phyloP scores from a whole-genome alignment of 345 rosid genomes.

The Gossypium arboreum region DNA sequence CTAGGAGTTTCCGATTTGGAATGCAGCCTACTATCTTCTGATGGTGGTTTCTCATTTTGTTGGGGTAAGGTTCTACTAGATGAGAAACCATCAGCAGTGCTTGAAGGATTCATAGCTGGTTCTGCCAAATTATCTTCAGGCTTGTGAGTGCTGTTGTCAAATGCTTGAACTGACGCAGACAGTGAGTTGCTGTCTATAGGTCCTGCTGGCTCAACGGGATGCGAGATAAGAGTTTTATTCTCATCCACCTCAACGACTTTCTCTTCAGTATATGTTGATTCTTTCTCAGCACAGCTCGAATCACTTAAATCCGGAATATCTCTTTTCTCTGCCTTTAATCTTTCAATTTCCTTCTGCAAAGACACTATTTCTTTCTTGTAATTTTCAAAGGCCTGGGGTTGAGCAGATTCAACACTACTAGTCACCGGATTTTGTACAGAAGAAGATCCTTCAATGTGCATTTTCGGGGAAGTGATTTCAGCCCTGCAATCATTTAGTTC shows the following conservation, averaged over 20 bases:
- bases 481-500: constrained; percentile 86
- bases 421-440: constrained; percentile 41
- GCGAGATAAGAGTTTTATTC: constrained; percentile 43
- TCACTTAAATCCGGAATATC: constrained; percentile 30
- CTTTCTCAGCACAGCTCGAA: constrained; percentile 37
- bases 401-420: constrained; percentile 45
- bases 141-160: constrained; percentile 20
- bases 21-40: constrained; percentile 34
- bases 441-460: constrained; percentile 82
- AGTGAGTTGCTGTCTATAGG: constrained; percentile 25
- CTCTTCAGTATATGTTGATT: constrained; percentile 43
- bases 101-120: constrained; percentile 26
- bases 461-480: constrained; percentile 87
- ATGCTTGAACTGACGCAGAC: constrained; percentile 24
- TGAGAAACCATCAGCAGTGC: constrained; percentile 31
- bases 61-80: constrained; percentile 31
- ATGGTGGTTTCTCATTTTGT: constrained; percentile 38
- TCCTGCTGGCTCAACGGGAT: constrained; percentile 34
- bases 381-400: constrained; percentile 48
- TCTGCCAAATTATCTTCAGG: constrained; percentile 35
- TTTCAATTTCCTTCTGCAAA: constrained; percentile 58
- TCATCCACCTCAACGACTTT: constrained; percentile 66
- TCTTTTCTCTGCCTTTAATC: constrained; percentile 33
- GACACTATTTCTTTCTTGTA: constrained; percentile 53
- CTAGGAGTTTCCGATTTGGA: constrained; percentile 37